Evolutionary conservation across 2,329 filamentous ascomycete genomes (phyloP).

Genomic region (Delphinella strobiligena): DNA sequence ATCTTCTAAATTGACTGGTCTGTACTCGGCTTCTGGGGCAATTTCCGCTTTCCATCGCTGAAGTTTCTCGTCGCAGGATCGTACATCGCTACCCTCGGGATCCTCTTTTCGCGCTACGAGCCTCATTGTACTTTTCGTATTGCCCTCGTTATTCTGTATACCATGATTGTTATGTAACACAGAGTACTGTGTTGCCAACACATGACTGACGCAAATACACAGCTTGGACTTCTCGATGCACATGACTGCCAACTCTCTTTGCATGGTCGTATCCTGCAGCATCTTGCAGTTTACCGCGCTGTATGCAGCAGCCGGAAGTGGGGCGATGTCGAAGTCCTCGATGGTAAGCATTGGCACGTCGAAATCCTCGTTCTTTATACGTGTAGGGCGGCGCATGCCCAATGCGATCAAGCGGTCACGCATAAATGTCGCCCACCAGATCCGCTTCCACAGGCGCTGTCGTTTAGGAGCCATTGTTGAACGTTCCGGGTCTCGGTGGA

Average conservation of each 20-base stretch:
- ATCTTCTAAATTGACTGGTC: conserved; percentile 42
- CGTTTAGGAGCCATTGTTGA: conserved; percentile 62
- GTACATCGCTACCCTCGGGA: conserved; percentile 69
- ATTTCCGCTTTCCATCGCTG: conserved; percentile 65
- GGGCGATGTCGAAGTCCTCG: conserved; percentile 69
- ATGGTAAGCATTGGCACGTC: conserved; percentile 83
- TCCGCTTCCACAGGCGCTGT: conserved; percentile 81
- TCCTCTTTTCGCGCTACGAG: conserved; percentile 78
- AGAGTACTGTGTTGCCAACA: conserved; percentile 84
- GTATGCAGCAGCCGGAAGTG: conserved; percentile 49
- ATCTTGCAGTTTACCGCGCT: conserved; percentile 60
- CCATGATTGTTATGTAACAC: conserved; percentile 76
- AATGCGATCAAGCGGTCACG: conserved; percentile 83
- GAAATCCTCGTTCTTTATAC: conserved; percentile 87
- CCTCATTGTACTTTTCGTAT: conserved; percentile 66
- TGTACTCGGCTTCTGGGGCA: conserved; percentile 59
- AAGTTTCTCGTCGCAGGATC: conserved; percentile 66
- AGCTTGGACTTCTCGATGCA: conserved; percentile 87
- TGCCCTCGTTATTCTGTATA: conserved; percentile 56
- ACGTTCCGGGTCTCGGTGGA: conserved; percentile 74
- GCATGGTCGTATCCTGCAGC: conserved; percentile 58
- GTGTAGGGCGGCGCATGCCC: conserved; percentile 83
- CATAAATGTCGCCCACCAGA: conserved; percentile 98
- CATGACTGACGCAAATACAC: conserved; percentile 78
- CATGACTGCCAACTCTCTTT: conserved; percentile 70